Evolutionary conservation across 73 alveolate genomes (phyloP).

Genomic region (Tetrahymena malaccensis): DNA sequence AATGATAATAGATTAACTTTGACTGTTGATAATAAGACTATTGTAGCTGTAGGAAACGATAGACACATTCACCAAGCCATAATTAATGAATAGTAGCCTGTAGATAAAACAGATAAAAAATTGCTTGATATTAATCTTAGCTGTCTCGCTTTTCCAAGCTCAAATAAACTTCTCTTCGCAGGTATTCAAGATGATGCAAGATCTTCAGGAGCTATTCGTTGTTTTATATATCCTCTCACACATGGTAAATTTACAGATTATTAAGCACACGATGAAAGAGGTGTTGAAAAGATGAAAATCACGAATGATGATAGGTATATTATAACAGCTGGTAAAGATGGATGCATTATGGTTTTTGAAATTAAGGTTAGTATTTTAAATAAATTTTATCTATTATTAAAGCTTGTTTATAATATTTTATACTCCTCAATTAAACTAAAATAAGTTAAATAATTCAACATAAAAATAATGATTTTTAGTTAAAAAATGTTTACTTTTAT

Average conservation of each 20-base stretch:
- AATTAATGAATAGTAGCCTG: slow-evolving; percentile 28
- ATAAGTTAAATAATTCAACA: no score
- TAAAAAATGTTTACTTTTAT: no score
- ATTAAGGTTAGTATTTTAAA: slow-evolving; percentile 14
- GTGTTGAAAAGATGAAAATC: slow-evolving; percentile 79
- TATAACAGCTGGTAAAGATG: slow-evolving; percentile 79
- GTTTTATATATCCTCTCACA: slow-evolving; percentile 45
- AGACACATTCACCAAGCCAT: slow-evolving; percentile 52
- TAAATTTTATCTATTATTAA: no score
- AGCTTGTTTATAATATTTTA: no score
- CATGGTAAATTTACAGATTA: slow-evolving; percentile 51
- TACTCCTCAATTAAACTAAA: no score
- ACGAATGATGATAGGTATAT: slow-evolving; percentile 75
- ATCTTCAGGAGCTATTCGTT: slow-evolving; percentile 48
- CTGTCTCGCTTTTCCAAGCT: slow-evolving; percentile 74
- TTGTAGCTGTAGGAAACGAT: slow-evolving; percentile 75
- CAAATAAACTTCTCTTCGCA: slow-evolving; percentile 79
- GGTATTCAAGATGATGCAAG: slow-evolving; percentile 86
- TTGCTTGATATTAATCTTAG: slow-evolving; percentile 60
- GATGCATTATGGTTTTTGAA: slow-evolving; percentile 64
- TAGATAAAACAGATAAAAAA: slow-evolving; percentile 14
- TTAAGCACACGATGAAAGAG: slow-evolving; percentile 80
- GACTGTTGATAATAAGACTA: slow-evolving; percentile 16
- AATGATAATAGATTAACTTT: slow-evolving; percentile 1
- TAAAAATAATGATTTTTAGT: no score